Evolutionary conservation across 1,139 yeast genomes (phyloP), one percentile per base, ranked within the genome.

Genomic region (Nakaseomyces bracarensis): DNA sequence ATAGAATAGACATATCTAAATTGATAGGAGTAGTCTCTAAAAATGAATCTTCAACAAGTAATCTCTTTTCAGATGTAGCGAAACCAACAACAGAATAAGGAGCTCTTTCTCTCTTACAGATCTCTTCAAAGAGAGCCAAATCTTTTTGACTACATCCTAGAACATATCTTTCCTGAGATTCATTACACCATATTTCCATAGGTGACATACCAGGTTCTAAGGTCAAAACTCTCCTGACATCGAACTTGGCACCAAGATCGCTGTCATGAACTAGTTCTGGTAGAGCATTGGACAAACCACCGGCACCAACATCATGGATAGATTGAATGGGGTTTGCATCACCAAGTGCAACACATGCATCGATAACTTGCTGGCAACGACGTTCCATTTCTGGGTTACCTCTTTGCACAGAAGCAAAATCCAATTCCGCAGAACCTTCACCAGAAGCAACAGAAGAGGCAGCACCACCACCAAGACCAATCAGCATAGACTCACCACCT

Each of bases 141-240:
- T 87, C 84, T 49, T 79, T 80, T 43, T 86, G 87, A 10, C 89
- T 75, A 49, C 91, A 95, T 50, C 95, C 98, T 58, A 93, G 66
- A 22, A 93, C 98, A 59, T 89, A 93, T 65, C 99, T 79, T 66
- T 93, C 99, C 68, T 93, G 99, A 4, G 98, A 93, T 67, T 93
- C 99, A 58, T 94, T 89, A 75, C 99, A 93, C 99, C 99, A 93
- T 53, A 93, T 87, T 69, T 93, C 98, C 95, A 91, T 85, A 43
- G 99, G 97, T 8, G 97, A 89, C 97, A 93, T 87, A 45, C 97
- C 95, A 39, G 96, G 95, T 65, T 93, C 99, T 51, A 87, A 75
- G 29, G 89, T 81, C 45, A 95, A 77, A 44, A 93, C 82, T 45
- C 89, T 84, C 67, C 99, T 80, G 49, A 93, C 74, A 63, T 93